Conservation (phyloP, 768 basidiomycete species). For the Hortiboletus campestris region DNA sequence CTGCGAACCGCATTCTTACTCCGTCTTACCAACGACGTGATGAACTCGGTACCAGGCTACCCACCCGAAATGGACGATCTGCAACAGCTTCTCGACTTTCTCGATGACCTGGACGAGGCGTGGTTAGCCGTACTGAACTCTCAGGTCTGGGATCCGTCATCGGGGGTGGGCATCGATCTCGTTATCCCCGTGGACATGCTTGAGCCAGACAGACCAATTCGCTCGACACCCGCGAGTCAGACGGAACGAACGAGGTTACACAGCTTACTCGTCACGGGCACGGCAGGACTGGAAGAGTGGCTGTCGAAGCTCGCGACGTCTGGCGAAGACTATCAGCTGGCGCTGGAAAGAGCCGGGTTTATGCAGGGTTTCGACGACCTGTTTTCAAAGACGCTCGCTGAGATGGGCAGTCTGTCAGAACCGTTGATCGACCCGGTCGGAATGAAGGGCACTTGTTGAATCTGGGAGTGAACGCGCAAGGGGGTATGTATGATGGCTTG, state of each 20-base stretch:
- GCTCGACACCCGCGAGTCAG: slow-evolving; percentile 54
- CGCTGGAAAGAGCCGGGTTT: slow-evolving; percentile 51
- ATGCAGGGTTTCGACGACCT: slow-evolving; percentile 64
- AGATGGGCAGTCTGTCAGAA: slow-evolving; percentile 48
- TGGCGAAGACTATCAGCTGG: slow-evolving; percentile 30
- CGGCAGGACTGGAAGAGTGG: slow-evolving; percentile 70
- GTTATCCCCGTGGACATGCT: slow-evolving; percentile 39
- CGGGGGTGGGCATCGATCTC: slow-evolving; percentile 41
- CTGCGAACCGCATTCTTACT: slow-evolving; percentile 69
- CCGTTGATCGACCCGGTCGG: slow-evolving; percentile 20
- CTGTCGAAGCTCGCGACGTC: slow-evolving; percentile 35
- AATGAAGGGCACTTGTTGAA: slow-evolving; percentile 23
- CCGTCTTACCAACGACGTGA: slow-evolving; percentile 65
- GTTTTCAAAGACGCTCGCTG: slow-evolving; percentile 59
- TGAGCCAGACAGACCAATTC: slow-evolving; percentile 26
- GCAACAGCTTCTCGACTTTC: slow-evolving; percentile 57
- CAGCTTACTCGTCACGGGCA: slow-evolving; percentile 62
- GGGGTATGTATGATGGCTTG: not conserved
- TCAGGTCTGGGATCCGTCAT: slow-evolving; percentile 64
- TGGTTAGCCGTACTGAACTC: slow-evolving; percentile 66
- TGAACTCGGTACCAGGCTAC: slow-evolving; percentile 64
- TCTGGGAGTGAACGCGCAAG: not conserved
- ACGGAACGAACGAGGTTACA: slow-evolving; percentile 72
- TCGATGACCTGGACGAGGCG: slow-evolving; percentile 71
- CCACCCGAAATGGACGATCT: slow-evolving; percentile 43